Conservation (phyloP, 371 early-diverging fungal species). For the Dentiscutata heterogama region DNA sequence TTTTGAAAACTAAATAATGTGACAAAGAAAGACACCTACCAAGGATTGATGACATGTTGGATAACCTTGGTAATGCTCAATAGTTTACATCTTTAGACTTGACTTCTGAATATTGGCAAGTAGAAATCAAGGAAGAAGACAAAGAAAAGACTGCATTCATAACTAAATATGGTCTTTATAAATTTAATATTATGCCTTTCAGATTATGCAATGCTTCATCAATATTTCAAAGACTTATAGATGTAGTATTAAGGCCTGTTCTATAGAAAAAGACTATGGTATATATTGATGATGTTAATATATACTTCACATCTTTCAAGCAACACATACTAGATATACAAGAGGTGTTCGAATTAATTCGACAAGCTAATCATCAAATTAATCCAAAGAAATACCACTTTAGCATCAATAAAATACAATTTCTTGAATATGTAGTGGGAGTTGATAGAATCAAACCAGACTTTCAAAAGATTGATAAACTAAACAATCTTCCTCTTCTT, state of each 20-base stretch:
- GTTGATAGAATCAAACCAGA: conserved; percentile 40
- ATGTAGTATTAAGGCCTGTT: conserved; percentile 48
- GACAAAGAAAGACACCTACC: not conserved
- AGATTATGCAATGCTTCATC: not conserved
- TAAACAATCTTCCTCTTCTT: not conserved
- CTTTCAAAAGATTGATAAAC: conserved; percentile 29
- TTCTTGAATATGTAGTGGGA: conserved; percentile 11
- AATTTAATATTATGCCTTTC: not conserved
- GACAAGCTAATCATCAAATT: not conserved
- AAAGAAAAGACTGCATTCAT: not conserved
- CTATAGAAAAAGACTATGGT: conserved; percentile 42
- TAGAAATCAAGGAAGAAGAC: conserved; percentile 27
- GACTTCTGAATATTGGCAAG: conserved; percentile 42
- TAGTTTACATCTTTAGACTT: not conserved
- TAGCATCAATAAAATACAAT: not conserved
- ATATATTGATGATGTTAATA: conserved; percentile 58
- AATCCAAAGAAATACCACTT: conserved; percentile 35
- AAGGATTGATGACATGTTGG: not conserved
- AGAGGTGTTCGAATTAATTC: not conserved
- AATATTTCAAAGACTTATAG: conserved; percentile 53
- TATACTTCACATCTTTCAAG: conserved; percentile 33
- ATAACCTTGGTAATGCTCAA: not conserved
- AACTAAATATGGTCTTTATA: not conserved
- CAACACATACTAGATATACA: conserved; percentile 23
- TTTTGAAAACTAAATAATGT: not conserved